These are phyloP conservation scores for Clonostachys rhizophaga DNA, from an alignment of 2,329 filamentous ascomycete species.

Conservation along the genomic window DNA sequence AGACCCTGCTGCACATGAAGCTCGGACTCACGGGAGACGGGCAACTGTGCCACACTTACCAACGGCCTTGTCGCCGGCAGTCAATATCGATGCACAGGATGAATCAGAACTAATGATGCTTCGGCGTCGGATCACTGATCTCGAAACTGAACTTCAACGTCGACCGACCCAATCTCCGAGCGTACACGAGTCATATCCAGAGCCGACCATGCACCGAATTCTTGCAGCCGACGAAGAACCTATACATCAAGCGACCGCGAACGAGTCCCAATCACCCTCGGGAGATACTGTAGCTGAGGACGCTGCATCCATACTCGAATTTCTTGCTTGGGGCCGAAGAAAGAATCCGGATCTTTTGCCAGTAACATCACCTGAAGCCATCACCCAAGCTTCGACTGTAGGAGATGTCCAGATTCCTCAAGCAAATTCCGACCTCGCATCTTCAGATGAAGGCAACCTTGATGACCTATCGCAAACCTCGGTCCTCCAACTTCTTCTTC, in stretches of 20 bases:
- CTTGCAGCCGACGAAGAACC: not conserved
- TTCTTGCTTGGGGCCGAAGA: slow-evolving; percentile 39
- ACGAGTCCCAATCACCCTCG: not conserved
- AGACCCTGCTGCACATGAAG: too few species aligned
- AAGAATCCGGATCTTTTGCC: slow-evolving; percentile 25
- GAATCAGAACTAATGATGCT: not conserved
- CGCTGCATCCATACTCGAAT: slow-evolving; percentile 40
- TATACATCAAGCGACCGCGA: not conserved
- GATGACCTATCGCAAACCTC: slow-evolving; percentile 1
- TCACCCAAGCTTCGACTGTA: not conserved
- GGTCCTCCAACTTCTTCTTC: slow-evolving; percentile 13
- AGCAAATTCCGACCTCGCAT: not conserved
- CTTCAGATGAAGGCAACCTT: not conserved
- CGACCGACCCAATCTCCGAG: not conserved
- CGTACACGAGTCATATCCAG: not conserved
- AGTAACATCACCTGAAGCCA: slow-evolving; percentile 11
- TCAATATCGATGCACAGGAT: not conserved
- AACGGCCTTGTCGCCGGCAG: not conserved
- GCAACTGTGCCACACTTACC: too few species aligned
- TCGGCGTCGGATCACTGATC: not conserved
- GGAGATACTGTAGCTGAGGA: slow-evolving; percentile 11
- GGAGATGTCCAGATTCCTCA: too few species aligned
- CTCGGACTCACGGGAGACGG: too few species aligned
- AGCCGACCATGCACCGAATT: not conserved
- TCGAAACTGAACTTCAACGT: not conserved